These are phyloP conservation scores for Durio zibethinus DNA, from an alignment of 345 rosid species.

Conservation along the genomic window DNA sequence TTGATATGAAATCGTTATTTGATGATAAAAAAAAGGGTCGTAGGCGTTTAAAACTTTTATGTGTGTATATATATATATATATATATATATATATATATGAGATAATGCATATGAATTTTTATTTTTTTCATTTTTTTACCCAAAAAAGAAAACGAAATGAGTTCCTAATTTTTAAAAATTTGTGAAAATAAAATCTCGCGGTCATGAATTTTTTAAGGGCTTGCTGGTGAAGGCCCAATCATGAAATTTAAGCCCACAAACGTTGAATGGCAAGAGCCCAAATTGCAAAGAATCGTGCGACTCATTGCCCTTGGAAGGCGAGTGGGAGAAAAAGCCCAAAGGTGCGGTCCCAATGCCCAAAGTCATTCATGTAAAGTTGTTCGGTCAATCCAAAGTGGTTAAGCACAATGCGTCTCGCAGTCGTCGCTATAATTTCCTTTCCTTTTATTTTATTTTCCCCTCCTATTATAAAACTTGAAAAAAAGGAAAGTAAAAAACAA, in stretches of 20 bases:
- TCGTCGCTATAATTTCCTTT: background rate
- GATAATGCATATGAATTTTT: no score
- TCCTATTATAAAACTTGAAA: background rate
- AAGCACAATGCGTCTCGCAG: background rate
- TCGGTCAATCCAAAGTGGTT: constrained; percentile 16
- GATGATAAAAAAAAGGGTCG: no score
- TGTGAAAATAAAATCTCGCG: background rate
- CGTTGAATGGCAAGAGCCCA: background rate
- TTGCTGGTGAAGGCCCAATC: background rate
- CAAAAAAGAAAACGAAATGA: background rate
- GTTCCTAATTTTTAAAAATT: background rate
- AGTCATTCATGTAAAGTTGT: constrained; percentile 5
- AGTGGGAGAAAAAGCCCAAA: constrained; percentile 7
- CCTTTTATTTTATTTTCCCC: background rate
- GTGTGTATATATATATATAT: no score
- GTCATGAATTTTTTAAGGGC: background rate
- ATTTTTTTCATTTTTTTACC: no score
- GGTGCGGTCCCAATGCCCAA: background rate
- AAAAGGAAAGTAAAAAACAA: background rate
- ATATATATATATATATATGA: no score
- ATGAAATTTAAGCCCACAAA: background rate
- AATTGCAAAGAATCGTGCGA: background rate
- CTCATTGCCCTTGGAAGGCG: background rate
- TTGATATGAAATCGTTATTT: no score
- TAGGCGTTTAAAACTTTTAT: no score